These are phyloP conservation scores for Cephaloascus fragrans DNA, from an alignment of 805 yeast species.

Conservation along the genomic window DNA sequence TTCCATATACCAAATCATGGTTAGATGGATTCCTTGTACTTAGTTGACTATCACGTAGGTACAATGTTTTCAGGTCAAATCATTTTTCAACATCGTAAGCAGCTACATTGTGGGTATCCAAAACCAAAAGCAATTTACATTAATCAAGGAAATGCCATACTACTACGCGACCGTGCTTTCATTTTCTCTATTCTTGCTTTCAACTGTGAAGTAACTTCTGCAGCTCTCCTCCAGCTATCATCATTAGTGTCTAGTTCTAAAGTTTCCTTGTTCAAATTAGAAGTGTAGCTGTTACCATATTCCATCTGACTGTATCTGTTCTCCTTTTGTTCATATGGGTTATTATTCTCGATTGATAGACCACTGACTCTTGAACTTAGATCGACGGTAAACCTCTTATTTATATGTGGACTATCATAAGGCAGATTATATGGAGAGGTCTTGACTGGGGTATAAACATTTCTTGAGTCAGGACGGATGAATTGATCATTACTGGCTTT, in stretches of 20 bases:
- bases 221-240: conserved; percentile 83
- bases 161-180: conserved; percentile 48
- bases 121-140: too few species aligned
- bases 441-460: neutral
- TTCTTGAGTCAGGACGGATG: neutral
- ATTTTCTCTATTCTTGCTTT: conserved; percentile 83
- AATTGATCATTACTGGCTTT: neutral
- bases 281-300: conserved; percentile 6
- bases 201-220: conserved; percentile 78
- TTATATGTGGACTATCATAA: neutral
- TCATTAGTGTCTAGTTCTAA: conserved; percentile 35
- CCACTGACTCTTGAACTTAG: conserved; percentile 17
- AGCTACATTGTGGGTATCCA: too few species aligned
- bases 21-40: too few species aligned
- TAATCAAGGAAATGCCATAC: conserved; percentile 4
- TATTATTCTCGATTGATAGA: conserved; percentile 16
- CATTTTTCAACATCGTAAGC: too few species aligned
- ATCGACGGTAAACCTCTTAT: neutral
- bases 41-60: too few species aligned
- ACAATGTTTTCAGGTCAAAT: too few species aligned
- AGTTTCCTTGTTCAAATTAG: conserved; percentile 9
- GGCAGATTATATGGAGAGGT: neutral
- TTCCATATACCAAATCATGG: too few species aligned
- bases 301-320: conserved; percentile 10
- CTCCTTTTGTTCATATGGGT: conserved; percentile 11